Evolutionary conservation across 2,329 filamentous ascomycete species (phyloP).

Genomic region (Anisogramma anomala): DNA sequence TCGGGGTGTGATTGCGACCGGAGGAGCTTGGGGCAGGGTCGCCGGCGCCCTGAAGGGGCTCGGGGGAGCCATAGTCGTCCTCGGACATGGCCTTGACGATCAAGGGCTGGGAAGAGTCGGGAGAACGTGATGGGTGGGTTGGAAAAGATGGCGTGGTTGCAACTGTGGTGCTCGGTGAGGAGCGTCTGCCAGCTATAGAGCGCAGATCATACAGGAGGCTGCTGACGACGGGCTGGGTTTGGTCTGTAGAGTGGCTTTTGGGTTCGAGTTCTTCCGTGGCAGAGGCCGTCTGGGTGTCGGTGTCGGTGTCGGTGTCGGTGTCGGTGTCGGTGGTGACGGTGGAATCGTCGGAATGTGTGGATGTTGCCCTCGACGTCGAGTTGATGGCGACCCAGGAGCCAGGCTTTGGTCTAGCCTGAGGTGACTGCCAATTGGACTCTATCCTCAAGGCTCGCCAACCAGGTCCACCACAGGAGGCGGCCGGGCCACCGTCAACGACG

Average conservation of each 20-base stretch:
- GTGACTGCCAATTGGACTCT: constrained; percentile 6
- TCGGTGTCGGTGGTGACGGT: neutral
- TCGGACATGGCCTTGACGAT: constrained; percentile 21
- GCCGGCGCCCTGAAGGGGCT: constrained; percentile 12
- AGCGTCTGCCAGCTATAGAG: neutral
- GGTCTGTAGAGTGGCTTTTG: neutral
- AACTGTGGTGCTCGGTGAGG: neutral
- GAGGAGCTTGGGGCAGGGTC: constrained; percentile 10
- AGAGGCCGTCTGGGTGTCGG: too few species aligned
- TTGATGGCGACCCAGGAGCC: constrained; percentile 9
- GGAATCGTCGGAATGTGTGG: neutral
- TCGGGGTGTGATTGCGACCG: constrained; percentile 18
- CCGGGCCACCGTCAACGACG: constrained; percentile 2
- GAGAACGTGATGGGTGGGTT: constrained; percentile 2
- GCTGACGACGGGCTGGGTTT: constrained; percentile 25
- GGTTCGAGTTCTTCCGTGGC: too few species aligned
- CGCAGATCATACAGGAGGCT: constrained; percentile 31
- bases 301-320: neutral
- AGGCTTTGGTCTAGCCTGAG: constrained; percentile 4
- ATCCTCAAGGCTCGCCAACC: constrained; percentile 6
- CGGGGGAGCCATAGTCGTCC: constrained; percentile 19
- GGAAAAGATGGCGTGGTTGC: neutral
- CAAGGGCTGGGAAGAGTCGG: constrained; percentile 2
- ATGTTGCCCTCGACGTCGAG: neutral
- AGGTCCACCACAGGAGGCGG: neutral